Percentiles rank a stretch among this genome's conserved stretches.
Conservation (phyloP, 163 green algal genomes). For the Prototheca wickerhamii region DNA sequence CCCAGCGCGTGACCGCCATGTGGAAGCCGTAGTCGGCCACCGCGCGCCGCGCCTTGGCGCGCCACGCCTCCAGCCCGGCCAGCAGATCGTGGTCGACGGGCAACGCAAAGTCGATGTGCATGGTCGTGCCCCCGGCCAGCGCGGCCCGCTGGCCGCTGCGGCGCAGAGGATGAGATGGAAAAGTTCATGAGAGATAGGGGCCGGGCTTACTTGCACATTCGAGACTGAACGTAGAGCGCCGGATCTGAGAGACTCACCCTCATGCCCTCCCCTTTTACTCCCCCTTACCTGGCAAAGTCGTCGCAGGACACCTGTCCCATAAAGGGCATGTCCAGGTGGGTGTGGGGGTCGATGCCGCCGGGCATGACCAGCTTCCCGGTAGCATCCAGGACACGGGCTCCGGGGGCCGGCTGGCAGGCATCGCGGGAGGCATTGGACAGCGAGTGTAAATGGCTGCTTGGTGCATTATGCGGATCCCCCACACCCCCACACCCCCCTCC, state of each 20-base stretch:
- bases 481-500: neutral
- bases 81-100: slow-evolving; percentile 70
- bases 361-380: slow-evolving; percentile 80
- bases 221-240: neutral
- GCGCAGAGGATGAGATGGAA: no score
- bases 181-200: neutral
- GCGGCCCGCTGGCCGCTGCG: slow-evolving; percentile 73
- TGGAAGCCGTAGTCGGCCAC: slow-evolving; percentile 93
- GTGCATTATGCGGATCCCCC: neutral
- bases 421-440: neutral
- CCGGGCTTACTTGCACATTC: neutral
- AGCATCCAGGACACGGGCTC: slow-evolving; percentile 64
- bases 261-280: neutral
- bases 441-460: neutral
- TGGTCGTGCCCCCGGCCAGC: slow-evolving; percentile 89
- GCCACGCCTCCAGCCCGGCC: slow-evolving; percentile 58
- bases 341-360: slow-evolving; percentile 94
- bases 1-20: slow-evolving; percentile 88
- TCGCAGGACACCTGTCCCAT: slow-evolving; percentile 74
- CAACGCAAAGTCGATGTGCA: slow-evolving; percentile 97
- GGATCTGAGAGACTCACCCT: neutral
- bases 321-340: slow-evolving; percentile 92
- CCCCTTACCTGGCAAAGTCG: slow-evolving; percentile 69
- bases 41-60: slow-evolving; percentile 45
- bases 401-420: slow-evolving; percentile 2